Conservation (phyloP, 2,329 filamentous ascomycete genomes). For the Chrysosporium keratinophilum region DNA sequence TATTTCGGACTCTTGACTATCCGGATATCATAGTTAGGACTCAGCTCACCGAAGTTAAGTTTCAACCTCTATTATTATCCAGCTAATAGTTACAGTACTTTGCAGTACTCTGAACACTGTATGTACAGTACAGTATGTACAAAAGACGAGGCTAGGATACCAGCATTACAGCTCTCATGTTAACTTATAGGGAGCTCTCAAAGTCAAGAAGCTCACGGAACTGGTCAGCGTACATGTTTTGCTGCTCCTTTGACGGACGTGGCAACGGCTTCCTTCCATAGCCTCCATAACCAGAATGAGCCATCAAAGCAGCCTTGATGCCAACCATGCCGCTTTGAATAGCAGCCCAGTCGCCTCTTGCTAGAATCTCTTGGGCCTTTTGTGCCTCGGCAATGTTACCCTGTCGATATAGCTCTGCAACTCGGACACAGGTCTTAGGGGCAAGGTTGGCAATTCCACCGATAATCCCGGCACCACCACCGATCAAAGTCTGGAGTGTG, state of each 20-base stretch:
- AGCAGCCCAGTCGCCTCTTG: constrained; percentile 57
- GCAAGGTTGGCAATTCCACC: constrained; percentile 61
- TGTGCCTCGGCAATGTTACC: constrained; percentile 52
- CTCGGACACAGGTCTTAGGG: constrained; percentile 53
- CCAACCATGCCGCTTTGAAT: constrained; percentile 60
- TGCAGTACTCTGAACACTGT: no score
- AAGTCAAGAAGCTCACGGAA: constrained; percentile 48
- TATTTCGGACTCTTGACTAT: no score
- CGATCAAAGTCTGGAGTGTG: constrained; percentile 58
- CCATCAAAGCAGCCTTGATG: constrained; percentile 55
- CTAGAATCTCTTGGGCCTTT: constrained; percentile 54
- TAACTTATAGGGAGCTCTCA: constrained; percentile 15
- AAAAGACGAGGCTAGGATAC: no score
- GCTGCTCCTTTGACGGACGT: constrained; percentile 59
- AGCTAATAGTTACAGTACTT: not conserved
- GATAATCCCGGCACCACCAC: constrained; percentile 61
- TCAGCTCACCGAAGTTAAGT: no score
- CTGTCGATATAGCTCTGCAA: constrained; percentile 50
- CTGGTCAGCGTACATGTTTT: constrained; percentile 93
- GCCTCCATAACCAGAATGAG: constrained; percentile 56
- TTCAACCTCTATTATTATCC: no score
- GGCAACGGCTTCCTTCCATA: constrained; percentile 46
- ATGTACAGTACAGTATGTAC: not conserved
- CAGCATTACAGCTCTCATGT: not conserved
- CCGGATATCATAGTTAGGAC: no score